Evolutionary conservation across 768 basidiomycete species (phyloP), one percentile per base, ranked within the genome.

Genomic region (Obba rivulosa): DNA sequence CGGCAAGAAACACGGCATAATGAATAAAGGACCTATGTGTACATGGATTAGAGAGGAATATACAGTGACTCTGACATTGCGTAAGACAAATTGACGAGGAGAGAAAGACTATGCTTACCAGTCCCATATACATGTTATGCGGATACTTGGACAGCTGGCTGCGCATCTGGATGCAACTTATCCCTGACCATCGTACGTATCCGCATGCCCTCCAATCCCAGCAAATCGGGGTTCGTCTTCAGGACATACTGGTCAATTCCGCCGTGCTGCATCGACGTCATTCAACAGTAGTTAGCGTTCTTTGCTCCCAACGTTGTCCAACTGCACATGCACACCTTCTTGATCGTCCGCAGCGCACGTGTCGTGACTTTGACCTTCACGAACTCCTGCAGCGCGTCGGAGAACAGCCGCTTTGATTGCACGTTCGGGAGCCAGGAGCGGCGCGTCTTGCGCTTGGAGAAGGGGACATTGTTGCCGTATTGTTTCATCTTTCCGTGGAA

Each of bases 361-460:
- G 86, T 80, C 1, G 90, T 88, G 45, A 92, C 65, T 59, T 88
- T 88, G 22, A 92, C 68, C 43, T 73, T 71, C 4, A 94, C 59
- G 38, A 69, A 69, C 43, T 74, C 64, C 24, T 75, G 79, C 31
- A 92, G 66, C 8, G 79, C 66, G 13, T 86, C 83, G 11, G 87
- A 91, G 54, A 70, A 76, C 39, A 92, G 57, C 1, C 81, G 78
- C 66, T 92, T 92, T 43, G 71, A 70, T 56, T 92, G 90, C 20
- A 92, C 76, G 66, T 94, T 94, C 31, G 92, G 92, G 10, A 91
- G 72, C 92, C 92, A 94, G 38, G 85, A 78, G 35, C 92, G 75
- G 43, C 87, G 83, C 21, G 92, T 92, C 71, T 92, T 93, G 63
- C 85, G 78, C 62, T 85, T 84, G 20, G 91, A 92, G 66, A 90